A percentile compares a stretch with the other conserved stretches of the same genome.
These are phyloP conservation scores for Diospyros kaki DNA, from an alignment of 148 eudicot genomes.

Conservation along the genomic window DNA sequence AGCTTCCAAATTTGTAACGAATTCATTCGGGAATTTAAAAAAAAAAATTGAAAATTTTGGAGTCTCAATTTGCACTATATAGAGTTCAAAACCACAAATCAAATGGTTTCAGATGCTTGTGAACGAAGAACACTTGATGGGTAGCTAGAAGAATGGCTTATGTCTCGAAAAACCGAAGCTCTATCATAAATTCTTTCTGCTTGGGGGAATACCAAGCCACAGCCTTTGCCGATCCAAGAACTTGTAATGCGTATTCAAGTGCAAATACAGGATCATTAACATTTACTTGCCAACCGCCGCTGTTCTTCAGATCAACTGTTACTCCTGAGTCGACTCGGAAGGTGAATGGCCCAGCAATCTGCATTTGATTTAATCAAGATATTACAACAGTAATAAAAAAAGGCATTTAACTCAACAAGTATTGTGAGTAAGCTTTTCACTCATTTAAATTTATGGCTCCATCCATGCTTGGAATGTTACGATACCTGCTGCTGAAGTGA, in stretches of 20 bases:
- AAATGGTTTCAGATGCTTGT: too few relatives aligned
- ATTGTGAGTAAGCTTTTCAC: too few relatives aligned
- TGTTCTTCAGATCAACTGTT: constrained; percentile 41
- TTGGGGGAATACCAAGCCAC: constrained; percentile 86
- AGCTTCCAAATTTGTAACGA: constrained; percentile 55
- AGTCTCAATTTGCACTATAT: too few relatives aligned
- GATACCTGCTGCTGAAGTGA: constrained; percentile 91
- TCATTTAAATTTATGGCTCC: too few relatives aligned
- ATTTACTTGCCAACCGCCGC: constrained; percentile 35
- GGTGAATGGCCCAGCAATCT: constrained; percentile 88
- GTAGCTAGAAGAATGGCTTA: constrained; percentile 14
- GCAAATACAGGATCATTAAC: constrained; percentile 70
- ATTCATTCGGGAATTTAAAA: neutral
- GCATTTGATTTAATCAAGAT: constrained; percentile 18
- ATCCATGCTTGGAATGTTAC: too few relatives aligned
- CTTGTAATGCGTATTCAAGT: constrained; percentile 75
- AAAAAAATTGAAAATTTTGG: neutral
- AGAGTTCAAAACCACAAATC: too few relatives aligned
- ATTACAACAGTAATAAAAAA: neutral
- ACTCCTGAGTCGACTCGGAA: constrained; percentile 72
- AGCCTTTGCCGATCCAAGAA: constrained; percentile 82
- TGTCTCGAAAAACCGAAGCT: constrained; percentile 76
- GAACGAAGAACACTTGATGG: too few relatives aligned
- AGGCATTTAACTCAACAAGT: neutral
- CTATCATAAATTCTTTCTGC: constrained; percentile 79